Evolutionary conservation across 495 filamentous ascomycete genomes (phyloP), one percentile per base, ranked within the genome.

Genomic region (Sporormia fimetaria): DNA sequence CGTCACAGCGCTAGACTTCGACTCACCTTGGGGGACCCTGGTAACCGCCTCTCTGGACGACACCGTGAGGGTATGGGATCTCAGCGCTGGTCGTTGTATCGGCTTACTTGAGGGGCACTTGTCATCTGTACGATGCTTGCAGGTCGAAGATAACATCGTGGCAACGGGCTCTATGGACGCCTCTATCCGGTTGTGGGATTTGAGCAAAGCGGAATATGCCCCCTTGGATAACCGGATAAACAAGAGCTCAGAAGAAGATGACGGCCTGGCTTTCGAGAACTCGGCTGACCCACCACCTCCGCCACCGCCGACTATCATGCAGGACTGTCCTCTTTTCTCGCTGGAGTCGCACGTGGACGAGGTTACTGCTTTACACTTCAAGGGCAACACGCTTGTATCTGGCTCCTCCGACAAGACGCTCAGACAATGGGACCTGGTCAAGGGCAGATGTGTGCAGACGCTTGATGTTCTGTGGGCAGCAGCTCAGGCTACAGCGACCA

Each of bases 391-490:
- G 0, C 71, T 98, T 12, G 82, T 98, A 9, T 98, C 90, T 3
- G 90, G 90, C 10, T 96, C 90, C 3, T 80, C 92, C 5, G 90
- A 98, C 61, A 98, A 98, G 68, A 98, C 90, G 2, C 63, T 98
- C 28, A 75, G 90, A 31, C 90, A 99, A 62, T 99, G 90, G 90
- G 90, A 99, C 70, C 65, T 99, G 22, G 80, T 83, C 45, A 94
- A 85, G 56, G 90, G 90, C 6, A 80, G 92, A 35, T 96, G 90
- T 60, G 84, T 96, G 21, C 90, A 99, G 63, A 99, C 90, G 1
- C 67, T 99, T 20, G 90, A 99, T 62, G 87, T 99, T n/a, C 77
- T 99, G 50, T 99, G 90, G 90, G 90, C 90, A 3, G 85, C 90
- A 1, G 87, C 90, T 2, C 92, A 96, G 59, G 86, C 85, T 41